Evolutionary conservation across 2,329 filamentous ascomycete genomes (phyloP).

Genomic region (Cryphonectria naterciae): DNA sequence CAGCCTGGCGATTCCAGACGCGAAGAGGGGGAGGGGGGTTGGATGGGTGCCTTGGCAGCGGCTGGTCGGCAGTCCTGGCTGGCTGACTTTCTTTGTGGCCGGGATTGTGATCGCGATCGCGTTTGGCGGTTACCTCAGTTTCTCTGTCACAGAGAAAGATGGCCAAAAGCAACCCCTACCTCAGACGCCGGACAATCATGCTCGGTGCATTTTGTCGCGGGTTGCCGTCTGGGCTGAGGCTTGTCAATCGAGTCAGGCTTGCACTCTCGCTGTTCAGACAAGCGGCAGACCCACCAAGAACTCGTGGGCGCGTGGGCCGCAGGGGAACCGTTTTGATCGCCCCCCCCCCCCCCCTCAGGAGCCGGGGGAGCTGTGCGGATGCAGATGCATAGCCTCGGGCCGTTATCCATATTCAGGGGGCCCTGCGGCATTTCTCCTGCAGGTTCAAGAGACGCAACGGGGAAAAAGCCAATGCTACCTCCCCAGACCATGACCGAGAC

Average conservation of each 20-base stretch:
- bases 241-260: not conserved
- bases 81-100: not conserved
- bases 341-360: not conserved
- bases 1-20: not conserved
- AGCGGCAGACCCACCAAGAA: not conserved
- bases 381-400: conserved; percentile 3
- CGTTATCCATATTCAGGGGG: not conserved
- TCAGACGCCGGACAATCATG: not conserved
- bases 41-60: not conserved
- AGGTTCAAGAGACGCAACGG: not conserved
- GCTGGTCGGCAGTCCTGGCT: not conserved
- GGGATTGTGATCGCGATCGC: not conserved
- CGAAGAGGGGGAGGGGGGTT: not conserved
- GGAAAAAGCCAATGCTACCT: not conserved
- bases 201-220: not conserved
- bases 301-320: not conserved
- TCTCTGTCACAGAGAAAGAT: not conserved
- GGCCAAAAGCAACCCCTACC: not conserved
- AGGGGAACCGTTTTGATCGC: not conserved
- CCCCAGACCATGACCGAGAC: not conserved
- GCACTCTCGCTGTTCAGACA: not conserved
- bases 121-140: not conserved
- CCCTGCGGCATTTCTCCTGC: not conserved
- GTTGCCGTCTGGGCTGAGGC: not conserved
- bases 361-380: not conserved